A percentile compares a stretch with the other conserved stretches of the same genome.
Evolutionary conservation across 257 asterid genomes (phyloP).

Genomic region (Nicotiana obtusifolia): DNA sequence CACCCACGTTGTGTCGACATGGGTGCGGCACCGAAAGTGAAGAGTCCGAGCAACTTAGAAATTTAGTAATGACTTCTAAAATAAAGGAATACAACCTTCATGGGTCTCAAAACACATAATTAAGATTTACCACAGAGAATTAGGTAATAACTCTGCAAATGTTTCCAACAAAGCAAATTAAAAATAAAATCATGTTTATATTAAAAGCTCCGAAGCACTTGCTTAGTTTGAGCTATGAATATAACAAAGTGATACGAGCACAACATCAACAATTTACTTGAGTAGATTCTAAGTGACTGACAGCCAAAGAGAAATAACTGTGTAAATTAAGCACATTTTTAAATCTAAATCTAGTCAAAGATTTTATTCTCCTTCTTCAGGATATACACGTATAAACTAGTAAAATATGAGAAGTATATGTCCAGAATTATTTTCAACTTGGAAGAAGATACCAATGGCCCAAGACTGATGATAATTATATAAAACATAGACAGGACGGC

Average conservation of each 20-base stretch:
- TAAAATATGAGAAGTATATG: not conserved
- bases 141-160: not conserved
- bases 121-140: not conserved
- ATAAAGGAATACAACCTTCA: not conserved
- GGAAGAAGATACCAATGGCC: not conserved
- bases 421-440: not conserved
- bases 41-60: too few relatives aligned
- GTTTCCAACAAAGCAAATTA: not conserved
- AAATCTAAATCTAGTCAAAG: not conserved
- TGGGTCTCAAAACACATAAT: not conserved
- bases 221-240: not conserved
- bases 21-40: too few relatives aligned
- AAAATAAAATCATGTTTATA: not conserved
- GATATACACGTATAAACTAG: constrained; percentile 1
- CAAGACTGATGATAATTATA: not conserved
- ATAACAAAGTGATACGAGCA: not conserved
- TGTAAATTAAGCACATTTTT: not conserved
- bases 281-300: not conserved
- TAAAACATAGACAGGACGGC: not conserved
- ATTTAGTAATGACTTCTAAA: not conserved
- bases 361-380: not conserved
- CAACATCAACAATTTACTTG: not conserved
- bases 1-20: too few relatives aligned
- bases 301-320: not conserved
- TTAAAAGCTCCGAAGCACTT: not conserved